Percentiles rank a stretch among this genome's conserved stretches.
These are phyloP conservation scores for Oxytropis ochrocephala DNA, from an alignment of 306 rosid genomes.

Conservation along the genomic window DNA sequence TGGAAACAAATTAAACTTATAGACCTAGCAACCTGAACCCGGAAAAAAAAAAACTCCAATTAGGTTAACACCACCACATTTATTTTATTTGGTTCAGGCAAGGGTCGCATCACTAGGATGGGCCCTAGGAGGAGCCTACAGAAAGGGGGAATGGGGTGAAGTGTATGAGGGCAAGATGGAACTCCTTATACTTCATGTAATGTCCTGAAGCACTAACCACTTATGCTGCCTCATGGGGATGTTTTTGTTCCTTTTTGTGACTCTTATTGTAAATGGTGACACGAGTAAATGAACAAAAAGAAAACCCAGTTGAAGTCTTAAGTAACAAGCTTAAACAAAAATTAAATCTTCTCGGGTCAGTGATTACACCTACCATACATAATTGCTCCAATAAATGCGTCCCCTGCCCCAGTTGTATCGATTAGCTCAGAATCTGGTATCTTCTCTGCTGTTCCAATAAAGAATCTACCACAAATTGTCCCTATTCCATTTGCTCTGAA, in stretches of 20 bases:
- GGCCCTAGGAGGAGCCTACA: not conserved
- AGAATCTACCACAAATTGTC: constrained; percentile 66
- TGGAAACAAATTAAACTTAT: not conserved
- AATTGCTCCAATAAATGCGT: constrained; percentile 90
- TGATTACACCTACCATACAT: constrained; percentile 56
- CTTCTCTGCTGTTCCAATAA: constrained; percentile 86
- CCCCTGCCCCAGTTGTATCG: constrained; percentile 97
- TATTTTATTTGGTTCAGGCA: not conserved
- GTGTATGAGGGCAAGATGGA: not conserved
- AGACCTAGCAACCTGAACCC: not conserved
- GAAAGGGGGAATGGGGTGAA: not conserved
- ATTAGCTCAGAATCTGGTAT: constrained; percentile 66
- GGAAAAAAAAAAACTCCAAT: not conserved
- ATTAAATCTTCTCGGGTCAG: not conserved
- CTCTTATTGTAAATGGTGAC: not conserved
- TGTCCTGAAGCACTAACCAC: not conserved
- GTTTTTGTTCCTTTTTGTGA: not conserved
- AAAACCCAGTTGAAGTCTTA: not conserved
- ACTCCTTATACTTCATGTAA: not conserved
- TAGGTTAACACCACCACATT: not conserved
- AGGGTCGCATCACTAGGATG: not conserved
- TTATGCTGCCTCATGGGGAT: not conserved
- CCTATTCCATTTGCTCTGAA: constrained; percentile 65
- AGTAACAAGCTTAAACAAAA: not conserved
- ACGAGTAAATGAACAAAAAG: not conserved